Evolutionary conservation across 2,329 filamentous ascomycete genomes (phyloP).

Genomic region (Trichoderma endophyticum): DNA sequence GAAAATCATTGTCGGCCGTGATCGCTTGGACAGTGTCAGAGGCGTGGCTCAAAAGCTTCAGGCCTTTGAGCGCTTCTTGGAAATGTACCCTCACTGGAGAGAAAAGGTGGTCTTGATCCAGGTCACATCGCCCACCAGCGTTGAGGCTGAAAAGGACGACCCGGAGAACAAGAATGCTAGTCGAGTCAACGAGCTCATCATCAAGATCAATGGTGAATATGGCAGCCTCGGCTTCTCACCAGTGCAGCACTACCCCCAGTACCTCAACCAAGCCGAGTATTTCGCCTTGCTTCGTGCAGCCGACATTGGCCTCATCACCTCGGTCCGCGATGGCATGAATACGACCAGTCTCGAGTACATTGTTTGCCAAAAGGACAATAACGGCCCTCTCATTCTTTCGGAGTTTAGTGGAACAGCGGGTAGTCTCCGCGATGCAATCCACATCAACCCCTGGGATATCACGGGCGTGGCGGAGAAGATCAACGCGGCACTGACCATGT

Average conservation of each 20-base stretch:
- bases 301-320: conserved; percentile 91
- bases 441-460: conserved; percentile 96
- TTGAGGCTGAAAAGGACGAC: conserved; percentile 75
- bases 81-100: conserved; percentile 86
- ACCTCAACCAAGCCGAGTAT: conserved; percentile 85
- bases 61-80: conserved; percentile 89
- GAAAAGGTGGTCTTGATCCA: conserved; percentile 92
- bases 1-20: conserved; percentile 91
- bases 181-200: conserved; percentile 86
- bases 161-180: conserved; percentile 77
- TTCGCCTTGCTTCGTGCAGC: conserved; percentile 88
- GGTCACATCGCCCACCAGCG: conserved; percentile 82
- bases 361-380: conserved; percentile 81
- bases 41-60: conserved; percentile 95
- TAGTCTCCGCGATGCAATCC: conserved; percentile 78
- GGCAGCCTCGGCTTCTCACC: conserved; percentile 86
- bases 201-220: conserved; percentile 86
- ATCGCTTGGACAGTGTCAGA: conserved; percentile 87
- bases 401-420: conserved; percentile 95
- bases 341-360: conserved; percentile 95
- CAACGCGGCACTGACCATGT: conserved; percentile 76
- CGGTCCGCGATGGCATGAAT: conserved; percentile 96
- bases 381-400: conserved; percentile 87
- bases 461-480: conserved; percentile 81
- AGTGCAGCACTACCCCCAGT: conserved; percentile 92